A percentile compares a stretch with the other conserved stretches of the same genome.
These are phyloP conservation scores for Phytophthora sp. DNA, from an alignment of 352 stramenopile species.

Conservation along the genomic window DNA sequence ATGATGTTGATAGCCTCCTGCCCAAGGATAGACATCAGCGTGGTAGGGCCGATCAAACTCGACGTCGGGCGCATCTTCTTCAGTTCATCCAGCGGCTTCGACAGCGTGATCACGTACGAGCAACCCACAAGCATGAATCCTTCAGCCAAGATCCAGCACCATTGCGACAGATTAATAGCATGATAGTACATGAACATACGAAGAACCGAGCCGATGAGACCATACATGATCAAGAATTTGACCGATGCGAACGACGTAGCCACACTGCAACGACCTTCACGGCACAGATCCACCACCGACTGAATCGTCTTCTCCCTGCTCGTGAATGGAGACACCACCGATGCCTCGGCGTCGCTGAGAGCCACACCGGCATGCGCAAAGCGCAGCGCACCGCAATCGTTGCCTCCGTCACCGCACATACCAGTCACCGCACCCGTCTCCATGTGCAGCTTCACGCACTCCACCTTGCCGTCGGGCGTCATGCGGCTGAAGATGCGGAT, in stretches of 20 bases:
- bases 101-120: conserved; percentile 77
- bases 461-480: conserved; percentile 48
- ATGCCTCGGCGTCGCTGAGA: conserved; percentile 75
- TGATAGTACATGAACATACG: conserved; percentile 79
- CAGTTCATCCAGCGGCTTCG: conserved; percentile 48
- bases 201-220: conserved; percentile 69
- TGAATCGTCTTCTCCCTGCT: conserved; percentile 77
- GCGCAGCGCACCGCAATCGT: conserved; percentile 85
- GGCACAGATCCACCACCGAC: conserved; percentile 83
- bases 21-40: conserved; percentile 47
- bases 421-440: conserved; percentile 43
- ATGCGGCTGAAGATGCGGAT: conserved; percentile 59
- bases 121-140: conserved; percentile 68
- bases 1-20: conserved; percentile 61
- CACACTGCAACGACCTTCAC: conserved; percentile 87
- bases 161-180: conserved; percentile 71
- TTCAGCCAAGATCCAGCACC: conserved; percentile 74
- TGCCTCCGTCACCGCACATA: conserved; percentile 70
- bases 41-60: conserved; percentile 63
- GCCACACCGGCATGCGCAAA: conserved; percentile 80
- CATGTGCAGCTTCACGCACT: conserved; percentile 49
- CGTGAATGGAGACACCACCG: conserved; percentile 84
- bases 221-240: conserved; percentile 92
- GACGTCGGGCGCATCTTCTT: conserved; percentile 40
- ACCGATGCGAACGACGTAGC: conserved; percentile 85